Percentiles rank a stretch among this genome's conserved stretches.
These are phyloP conservation scores for Plasmopara halstedii DNA, from an alignment of 352 stramenopile species.

Conservation along the genomic window DNA sequence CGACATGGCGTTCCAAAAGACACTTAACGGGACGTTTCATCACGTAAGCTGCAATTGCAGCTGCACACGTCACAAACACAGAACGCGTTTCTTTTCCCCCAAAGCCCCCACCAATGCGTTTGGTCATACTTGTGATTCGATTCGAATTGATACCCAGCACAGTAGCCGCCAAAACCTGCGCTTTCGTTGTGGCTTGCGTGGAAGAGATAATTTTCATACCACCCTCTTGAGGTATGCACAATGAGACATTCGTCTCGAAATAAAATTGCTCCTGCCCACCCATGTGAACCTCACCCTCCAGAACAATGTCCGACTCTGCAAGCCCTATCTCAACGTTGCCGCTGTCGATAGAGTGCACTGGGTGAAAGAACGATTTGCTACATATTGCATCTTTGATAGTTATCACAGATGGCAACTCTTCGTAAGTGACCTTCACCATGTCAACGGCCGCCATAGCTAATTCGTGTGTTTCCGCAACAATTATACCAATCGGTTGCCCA, in stretches of 20 bases:
- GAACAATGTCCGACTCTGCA: slow-evolving; percentile 54
- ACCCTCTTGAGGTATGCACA: slow-evolving; percentile 78
- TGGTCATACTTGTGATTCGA: slow-evolving; percentile 89
- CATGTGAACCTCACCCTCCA: slow-evolving; percentile 85
- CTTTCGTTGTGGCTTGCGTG: slow-evolving; percentile 92
- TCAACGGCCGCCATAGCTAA: slow-evolving; percentile 66
- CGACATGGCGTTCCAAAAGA: slow-evolving; percentile 89
- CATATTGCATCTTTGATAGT: slow-evolving; percentile 94
- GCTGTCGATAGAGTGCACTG: slow-evolving; percentile 73
- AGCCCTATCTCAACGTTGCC: slow-evolving; percentile 77
- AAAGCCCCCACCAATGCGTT: slow-evolving; percentile 95
- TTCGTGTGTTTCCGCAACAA: slow-evolving; percentile 79
- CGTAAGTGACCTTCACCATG: slow-evolving; percentile 86
- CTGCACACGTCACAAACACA: slow-evolving; percentile 87
- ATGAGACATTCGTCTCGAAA: slow-evolving; percentile 87
- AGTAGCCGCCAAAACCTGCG: slow-evolving; percentile 84
- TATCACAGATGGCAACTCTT: slow-evolving; percentile 83
- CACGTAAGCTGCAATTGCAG: slow-evolving; percentile 85
- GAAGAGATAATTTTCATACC: slow-evolving; percentile 91
- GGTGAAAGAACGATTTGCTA: slow-evolving; percentile 85
- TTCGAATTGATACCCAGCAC: slow-evolving; percentile 87
- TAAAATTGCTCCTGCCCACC: slow-evolving; percentile 96
- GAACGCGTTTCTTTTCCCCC: slow-evolving; percentile 94
- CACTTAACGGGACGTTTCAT: slow-evolving; percentile 87
- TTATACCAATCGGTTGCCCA: slow-evolving; percentile 73